phyloP scores from a whole-genome alignment of 768 basidiomycete genomes.

The Panellus pusillus region DNA sequence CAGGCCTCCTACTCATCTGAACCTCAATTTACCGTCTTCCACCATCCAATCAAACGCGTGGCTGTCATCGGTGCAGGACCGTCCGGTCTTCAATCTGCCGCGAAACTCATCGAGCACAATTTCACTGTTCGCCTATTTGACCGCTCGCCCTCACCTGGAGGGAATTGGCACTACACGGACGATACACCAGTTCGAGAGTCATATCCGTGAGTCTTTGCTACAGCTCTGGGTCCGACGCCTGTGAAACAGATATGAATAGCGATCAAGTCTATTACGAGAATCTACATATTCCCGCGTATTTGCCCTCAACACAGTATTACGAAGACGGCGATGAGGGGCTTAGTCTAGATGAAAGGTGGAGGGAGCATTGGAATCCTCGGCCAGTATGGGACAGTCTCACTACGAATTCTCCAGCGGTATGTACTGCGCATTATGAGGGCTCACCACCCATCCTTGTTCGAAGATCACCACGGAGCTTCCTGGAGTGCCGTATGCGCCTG shows the following conservation, averaged over 20 bases:
- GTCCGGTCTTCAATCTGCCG: no score
- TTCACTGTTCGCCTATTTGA: constrained; percentile 19
- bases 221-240: no score
- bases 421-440: no score
- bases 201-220: constrained; percentile 13
- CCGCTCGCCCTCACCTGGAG: constrained; percentile 19
- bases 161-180: constrained; percentile 25
- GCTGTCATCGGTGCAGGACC: no score
- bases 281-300: constrained; percentile 1
- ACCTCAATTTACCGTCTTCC: no score
- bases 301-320: constrained; percentile 2
- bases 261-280: background rate
- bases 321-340: constrained; percentile 12
- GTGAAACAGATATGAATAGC: background rate
- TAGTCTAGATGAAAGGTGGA: constrained; percentile 6
- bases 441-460: no score
- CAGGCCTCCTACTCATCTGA: no score
- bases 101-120: constrained; percentile 2
- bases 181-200: constrained; percentile 21
- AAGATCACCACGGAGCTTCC: constrained; percentile 16
- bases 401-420: constrained; percentile 11
- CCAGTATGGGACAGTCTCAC: constrained; percentile 9
- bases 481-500: constrained; percentile 5
- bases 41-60: no score
- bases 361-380: constrained; percentile 10